Conservation (phyloP, 2,329 filamentous ascomycete genomes). For the Mariannaea sp. region DNA sequence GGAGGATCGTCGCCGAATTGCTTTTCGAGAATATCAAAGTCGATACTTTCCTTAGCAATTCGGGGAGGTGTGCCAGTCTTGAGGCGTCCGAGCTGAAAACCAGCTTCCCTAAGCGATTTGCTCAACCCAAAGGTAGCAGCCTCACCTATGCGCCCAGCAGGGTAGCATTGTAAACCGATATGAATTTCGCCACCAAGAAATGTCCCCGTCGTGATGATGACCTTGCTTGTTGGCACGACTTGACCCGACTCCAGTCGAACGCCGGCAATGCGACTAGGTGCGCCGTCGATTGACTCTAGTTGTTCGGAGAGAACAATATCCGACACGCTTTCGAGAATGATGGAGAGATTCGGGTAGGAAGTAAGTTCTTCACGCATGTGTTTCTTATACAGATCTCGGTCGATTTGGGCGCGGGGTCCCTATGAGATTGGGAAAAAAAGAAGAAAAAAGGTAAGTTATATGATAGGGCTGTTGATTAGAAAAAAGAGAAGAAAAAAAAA, state of each 20-base stretch:
- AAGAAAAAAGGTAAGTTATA: neutral
- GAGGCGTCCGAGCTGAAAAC: conserved; percentile 84
- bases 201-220: conserved; percentile 95
- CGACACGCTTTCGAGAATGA: conserved; percentile 85
- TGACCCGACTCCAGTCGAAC: conserved; percentile 87
- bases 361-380: conserved; percentile 89
- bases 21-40: conserved; percentile 71
- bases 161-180: conserved; percentile 82
- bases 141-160: conserved; percentile 91
- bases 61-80: conserved; percentile 97
- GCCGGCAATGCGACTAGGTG: conserved; percentile 77
- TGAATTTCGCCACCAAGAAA: conserved; percentile 97
- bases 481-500: conserved; percentile 11
- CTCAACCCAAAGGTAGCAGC: conserved; percentile 90
- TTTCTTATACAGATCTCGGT: conserved; percentile 83
- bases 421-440: conserved; percentile 32
- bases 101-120: conserved; percentile 85
- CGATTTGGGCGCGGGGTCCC: conserved; percentile 94
- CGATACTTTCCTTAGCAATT: conserved; percentile 79
- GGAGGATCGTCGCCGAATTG: conserved; percentile 87
- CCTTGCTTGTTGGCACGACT: conserved; percentile 76
- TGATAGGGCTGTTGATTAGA: neutral
- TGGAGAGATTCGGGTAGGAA: conserved; percentile 75
- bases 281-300: conserved; percentile 46
- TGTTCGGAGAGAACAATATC: conserved; percentile 75